Percentiles rank a stretch among this genome's conserved stretches.
Evolutionary conservation across 345 rosid species (phyloP).

Genomic region (Brassica rapa): DNA sequence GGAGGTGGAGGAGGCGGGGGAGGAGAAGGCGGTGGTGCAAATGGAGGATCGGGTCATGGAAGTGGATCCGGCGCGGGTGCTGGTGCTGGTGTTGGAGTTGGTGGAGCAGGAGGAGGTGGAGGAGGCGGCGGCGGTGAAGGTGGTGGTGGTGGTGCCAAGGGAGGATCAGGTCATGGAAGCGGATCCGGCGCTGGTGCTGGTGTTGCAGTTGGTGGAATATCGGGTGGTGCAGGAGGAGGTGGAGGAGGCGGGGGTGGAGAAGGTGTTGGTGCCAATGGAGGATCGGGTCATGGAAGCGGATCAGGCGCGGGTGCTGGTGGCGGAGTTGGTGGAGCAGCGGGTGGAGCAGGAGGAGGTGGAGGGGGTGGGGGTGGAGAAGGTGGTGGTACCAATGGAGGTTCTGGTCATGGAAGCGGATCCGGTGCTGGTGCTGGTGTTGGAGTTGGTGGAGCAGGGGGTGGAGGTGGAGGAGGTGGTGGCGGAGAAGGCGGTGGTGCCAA

Average conservation of each 20-base stretch:
- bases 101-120: constrained; percentile 37
- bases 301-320: constrained; percentile 25
- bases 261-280: constrained; percentile 30
- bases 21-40: constrained; percentile 16
- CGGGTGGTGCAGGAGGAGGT: constrained; percentile 31
- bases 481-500: constrained; percentile 34
- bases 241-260: constrained; percentile 34
- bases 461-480: constrained; percentile 26
- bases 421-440: constrained; percentile 14
- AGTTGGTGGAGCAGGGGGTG: constrained; percentile 21
- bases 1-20: constrained; percentile 37
- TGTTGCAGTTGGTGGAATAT: constrained; percentile 24
- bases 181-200: constrained; percentile 31
- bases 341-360: constrained; percentile 5
- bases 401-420: constrained; percentile 31
- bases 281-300: constrained; percentile 21
- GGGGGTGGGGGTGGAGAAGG: constrained; percentile 30
- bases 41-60: constrained; percentile 34
- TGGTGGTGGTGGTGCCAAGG: constrained; percentile 11
- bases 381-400: constrained; percentile 13
- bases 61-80: constrained; percentile 33
- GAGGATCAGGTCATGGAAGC: constrained; percentile 26
- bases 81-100: constrained; percentile 30
- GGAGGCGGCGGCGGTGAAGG: constrained; percentile 26
- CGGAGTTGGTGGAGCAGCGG: constrained; percentile 9